phyloP scores from a whole-genome alignment of 2,329 filamentous ascomycete species.

The Fusarium clavum region DNA sequence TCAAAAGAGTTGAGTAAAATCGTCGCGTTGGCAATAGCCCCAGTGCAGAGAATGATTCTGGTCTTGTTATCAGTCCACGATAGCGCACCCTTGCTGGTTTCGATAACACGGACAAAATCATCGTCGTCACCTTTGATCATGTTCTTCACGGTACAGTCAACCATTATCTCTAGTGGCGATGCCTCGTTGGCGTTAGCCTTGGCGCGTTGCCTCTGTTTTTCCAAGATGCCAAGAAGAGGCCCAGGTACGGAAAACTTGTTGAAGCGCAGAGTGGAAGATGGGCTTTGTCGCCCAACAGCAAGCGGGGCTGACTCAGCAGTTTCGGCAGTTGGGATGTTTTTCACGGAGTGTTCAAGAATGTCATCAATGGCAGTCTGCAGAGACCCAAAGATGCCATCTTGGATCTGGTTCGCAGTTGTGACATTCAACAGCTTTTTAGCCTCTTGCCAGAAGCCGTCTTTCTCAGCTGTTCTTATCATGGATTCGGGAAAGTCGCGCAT shows the following conservation, averaged over 20 bases:
- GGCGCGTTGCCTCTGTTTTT: neutral
- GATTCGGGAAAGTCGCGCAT: neutral
- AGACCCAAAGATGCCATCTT: neutral
- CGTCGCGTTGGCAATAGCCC: constrained; percentile 1
- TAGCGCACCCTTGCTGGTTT: neutral
- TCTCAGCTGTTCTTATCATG: neutral
- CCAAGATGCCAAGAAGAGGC: constrained; percentile 1
- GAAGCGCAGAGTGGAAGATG: neutral
- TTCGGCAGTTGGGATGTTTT: neutral
- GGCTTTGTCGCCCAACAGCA: neutral
- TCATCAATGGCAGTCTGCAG: neutral
- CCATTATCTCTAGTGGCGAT: neutral
- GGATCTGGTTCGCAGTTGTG: neutral
- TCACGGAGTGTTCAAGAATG: neutral
- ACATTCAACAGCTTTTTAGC: neutral
- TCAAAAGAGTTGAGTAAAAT: neutral
- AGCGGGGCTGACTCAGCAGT: neutral
- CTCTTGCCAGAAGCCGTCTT: neutral
- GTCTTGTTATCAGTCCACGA: constrained; percentile 2
- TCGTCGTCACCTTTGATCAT: neutral
- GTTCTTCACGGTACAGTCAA: neutral
- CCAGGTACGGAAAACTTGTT: neutral
- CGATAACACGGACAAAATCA: neutral
- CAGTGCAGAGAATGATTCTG: neutral
- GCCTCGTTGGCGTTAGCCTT: neutral